Evolutionary conservation across 495 filamentous ascomycete species (phyloP).

Genomic region (Xylaria palmicola): DNA sequence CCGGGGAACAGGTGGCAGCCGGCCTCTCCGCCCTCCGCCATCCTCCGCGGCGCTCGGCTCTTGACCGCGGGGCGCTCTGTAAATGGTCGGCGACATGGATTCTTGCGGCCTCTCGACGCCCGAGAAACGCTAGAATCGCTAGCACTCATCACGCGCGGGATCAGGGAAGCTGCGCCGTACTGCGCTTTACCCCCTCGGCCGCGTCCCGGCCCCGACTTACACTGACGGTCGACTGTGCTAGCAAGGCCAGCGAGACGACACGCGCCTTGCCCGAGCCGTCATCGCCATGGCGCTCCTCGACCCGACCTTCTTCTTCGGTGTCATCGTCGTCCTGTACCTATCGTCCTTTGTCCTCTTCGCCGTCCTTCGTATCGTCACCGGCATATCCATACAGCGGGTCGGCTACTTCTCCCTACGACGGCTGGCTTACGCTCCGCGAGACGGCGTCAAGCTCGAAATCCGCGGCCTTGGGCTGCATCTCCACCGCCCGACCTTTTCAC

Average conservation of each 20-base stretch:
- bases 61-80: not conserved
- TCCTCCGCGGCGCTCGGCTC: not conserved
- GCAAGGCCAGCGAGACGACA: slow-evolving; percentile 22
- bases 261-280: slow-evolving; percentile 24
- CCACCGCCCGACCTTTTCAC: slow-evolving; percentile 91
- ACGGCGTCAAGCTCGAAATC: slow-evolving; percentile 86
- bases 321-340: slow-evolving; percentile 83
- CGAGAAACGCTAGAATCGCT: slow-evolving; percentile 27
- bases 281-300: slow-evolving; percentile 51
- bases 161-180: slow-evolving; percentile 24
- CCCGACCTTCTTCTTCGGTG: slow-evolving; percentile 79
- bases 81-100: slow-evolving; percentile 11
- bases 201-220: not conserved
- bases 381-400: slow-evolving; percentile 91
- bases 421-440: slow-evolving; percentile 79
- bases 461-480: slow-evolving; percentile 82
- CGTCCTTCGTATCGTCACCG: slow-evolving; percentile 85
- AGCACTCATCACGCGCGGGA: slow-evolving; percentile 18
- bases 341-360: slow-evolving; percentile 92
- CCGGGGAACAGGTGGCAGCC: not conserved
- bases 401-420: slow-evolving; percentile 89
- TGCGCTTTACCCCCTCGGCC: not conserved
- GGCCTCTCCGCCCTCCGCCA: not conserved
- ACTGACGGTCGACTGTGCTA: slow-evolving; percentile 17
- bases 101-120: not conserved